Evolutionary conservation across 108 stramenopile species (phyloP), one percentile per base, ranked within the genome.

Genomic region (Chaetoceros tenuissimus): DNA sequence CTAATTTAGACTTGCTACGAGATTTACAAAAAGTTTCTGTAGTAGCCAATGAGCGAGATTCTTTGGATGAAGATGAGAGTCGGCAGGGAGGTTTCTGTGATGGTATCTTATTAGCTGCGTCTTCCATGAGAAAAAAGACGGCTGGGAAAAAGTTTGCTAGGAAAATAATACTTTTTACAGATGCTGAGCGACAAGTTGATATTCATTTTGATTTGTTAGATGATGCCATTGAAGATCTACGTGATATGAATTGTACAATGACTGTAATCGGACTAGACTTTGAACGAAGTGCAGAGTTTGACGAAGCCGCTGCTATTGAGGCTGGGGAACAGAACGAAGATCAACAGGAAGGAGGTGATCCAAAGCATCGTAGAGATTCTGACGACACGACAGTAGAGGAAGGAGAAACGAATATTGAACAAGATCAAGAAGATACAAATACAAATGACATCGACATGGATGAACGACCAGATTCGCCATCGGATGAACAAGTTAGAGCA

Each of bases 101-200:
- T 60, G 88, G 82, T 8, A 53, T 94, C 25, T 65, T 88, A 16
- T 50, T 89, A 0, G 92, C 92, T 1, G 86, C 88, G 7, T 85
- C 87, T 57, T 63, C 81, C 16, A 34, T 94, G 3, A 66, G 81
- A 55, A 64, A 72, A 3, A 55, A 72, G 23, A 92, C 86, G 2
- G 2, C 31, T 2, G 69, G 73, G 10, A 85, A 85, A 31, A 79
- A 75, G 28, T 69, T 50, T 46, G 46, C 58, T 50, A 63, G 88
- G 27, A 60, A 57, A 16, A 87, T 94, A 48, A 62, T 89, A 17
- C 24, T 94, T 24, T 59, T 89, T 25, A 94, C 92, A 1, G 92
- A 94, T 77, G 87, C 84, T 7, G 82, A 79, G 34, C 77, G 82
- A 64, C 58, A 75, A 52, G 64, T 90, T 44, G 31, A 69, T 16